phyloP scores from a whole-genome alignment of 1,284 basidiomycete species.

The Peniophora sp. region DNA sequence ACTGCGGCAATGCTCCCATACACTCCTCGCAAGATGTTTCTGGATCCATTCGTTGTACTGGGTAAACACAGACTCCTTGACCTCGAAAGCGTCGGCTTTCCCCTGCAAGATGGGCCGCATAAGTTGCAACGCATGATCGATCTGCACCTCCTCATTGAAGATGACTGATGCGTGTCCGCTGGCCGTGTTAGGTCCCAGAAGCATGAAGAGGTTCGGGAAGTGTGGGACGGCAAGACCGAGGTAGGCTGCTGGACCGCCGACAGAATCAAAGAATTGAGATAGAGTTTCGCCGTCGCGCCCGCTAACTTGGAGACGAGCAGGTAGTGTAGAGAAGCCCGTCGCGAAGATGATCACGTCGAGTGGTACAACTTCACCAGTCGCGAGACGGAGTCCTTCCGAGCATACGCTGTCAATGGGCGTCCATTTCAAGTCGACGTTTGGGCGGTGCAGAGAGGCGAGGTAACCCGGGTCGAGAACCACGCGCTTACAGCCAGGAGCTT shows the following conservation, averaged over 20 bases:
- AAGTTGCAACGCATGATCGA: conserved; percentile 35
- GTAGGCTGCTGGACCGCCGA: conserved; percentile 41
- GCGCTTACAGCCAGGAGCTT: conserved; percentile 48
- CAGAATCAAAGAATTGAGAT: conserved; percentile 30
- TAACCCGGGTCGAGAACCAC: conserved; percentile 49
- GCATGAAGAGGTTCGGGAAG: conserved; percentile 41
- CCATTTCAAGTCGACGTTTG: conserved; percentile 44
- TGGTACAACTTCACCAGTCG: conserved; percentile 38
- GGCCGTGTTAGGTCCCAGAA: conserved; percentile 44
- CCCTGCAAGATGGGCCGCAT: conserved; percentile 39
- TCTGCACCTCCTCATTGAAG: conserved; percentile 44
- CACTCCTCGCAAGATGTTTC: conserved; percentile 30
- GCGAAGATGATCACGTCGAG: conserved; percentile 44
- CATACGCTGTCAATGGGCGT: conserved; percentile 34
- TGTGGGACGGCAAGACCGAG: conserved; percentile 38
- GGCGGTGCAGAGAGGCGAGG: conserved; percentile 36
- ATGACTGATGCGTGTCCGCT: conserved; percentile 45
- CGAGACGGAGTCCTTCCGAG: conserved; percentile 36
- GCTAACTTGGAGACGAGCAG: conserved; percentile 16
- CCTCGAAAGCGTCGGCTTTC: conserved; percentile 36
- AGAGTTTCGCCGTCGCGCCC: conserved; percentile 31
- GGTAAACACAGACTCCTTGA: conserved; percentile 31
- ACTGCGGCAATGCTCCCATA: conserved; percentile 41
- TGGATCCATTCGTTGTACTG: conserved; percentile 42
- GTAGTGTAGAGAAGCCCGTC: conserved; percentile 34